Base-by-base conservation (phyloP, 2,329 filamentous ascomycete genomes). In the Penicillium sp. region DNA sequence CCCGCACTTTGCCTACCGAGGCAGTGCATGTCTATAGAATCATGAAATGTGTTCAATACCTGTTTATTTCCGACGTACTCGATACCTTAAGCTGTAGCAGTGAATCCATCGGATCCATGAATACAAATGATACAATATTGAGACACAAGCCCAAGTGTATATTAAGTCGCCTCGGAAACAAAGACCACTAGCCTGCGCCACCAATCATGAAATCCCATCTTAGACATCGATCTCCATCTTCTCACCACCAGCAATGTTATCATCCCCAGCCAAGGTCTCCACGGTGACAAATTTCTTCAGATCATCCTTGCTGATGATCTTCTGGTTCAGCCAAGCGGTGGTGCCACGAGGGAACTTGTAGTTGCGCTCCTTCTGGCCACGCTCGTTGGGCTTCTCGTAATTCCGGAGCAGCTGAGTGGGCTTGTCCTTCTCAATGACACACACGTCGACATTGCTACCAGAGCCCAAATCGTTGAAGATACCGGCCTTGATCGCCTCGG, bases 381-480 rank as follows among this genome's bases (percentile, higher is more conserved):
- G 84, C 78, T 90, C 84, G 74, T 98, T 98, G 51, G 93, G 93
- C 70, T 81, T 92, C 71, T 95, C 87, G 78, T 88, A 93, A 76
- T 95, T 95, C 66, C 93, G 82, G 81, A 95, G 81, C 68, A 98
- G 75, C 60, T 75, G 63, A 25, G 88, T 93, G 25, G 93, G 95
- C 84, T 95, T 96, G 63, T 96, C 91, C 64, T 86, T 81, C 54
- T 92, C 95, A 69, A 98, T 98, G 64, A 98, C 82, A 57, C 90
- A 92, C 29, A 98, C 88, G 67, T 98, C 95, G 50, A 98, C 93
- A 70, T 98, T 98, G 69, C 89, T 95, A 64, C 93, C 93, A 3
- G 90, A 96, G 12, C 93, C 93, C 69, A 98, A 71, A 74, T 98
- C 93, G 79, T 98, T 98, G 79, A 93, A 98, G 75, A 98, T 95